Conservation (phyloP, 345 rosid species). For the Diplotaxis tenuifolia region DNA sequence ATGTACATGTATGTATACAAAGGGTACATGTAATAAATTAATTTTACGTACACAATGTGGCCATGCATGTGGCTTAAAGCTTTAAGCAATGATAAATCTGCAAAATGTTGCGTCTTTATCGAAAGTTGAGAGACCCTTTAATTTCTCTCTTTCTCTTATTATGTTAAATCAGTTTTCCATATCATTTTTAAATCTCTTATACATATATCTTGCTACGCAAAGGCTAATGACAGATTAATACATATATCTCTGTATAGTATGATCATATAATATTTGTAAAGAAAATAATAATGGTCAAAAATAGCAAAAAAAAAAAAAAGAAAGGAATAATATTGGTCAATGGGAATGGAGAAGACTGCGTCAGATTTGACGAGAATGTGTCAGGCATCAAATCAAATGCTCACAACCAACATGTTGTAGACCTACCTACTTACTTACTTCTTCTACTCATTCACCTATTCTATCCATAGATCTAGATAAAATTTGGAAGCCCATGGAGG, state of each 20-base stretch:
- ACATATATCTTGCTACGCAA: not conserved
- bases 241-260: not conserved
- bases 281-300: slow-evolving; percentile 14
- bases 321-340: slow-evolving; percentile 25
- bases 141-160: not conserved
- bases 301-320: slow-evolving; percentile 11
- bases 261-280: not conserved
- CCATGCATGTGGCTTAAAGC: slow-evolving; percentile 30
- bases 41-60: slow-evolving; percentile 3
- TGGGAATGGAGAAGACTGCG: slow-evolving; percentile 25
- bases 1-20: not conserved
- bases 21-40: not conserved
- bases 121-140: slow-evolving; percentile 23
- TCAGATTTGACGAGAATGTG: slow-evolving; percentile 36
- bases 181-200: not conserved
- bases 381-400: slow-evolving; percentile 31
- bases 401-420: not conserved
- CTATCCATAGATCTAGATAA: not conserved
- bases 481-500: slow-evolving; percentile 19
- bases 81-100: slow-evolving; percentile 1
- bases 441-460: not conserved
- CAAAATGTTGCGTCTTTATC: slow-evolving; percentile 19
- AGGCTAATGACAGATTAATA: not conserved
- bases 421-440: not conserved
- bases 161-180: no score